A percentile compares a stretch with the other conserved stretches of the same genome.
These are phyloP conservation scores for Leccinum rimulosum DNA, from an alignment of 768 basidiomycete species.

Conservation along the genomic window DNA sequence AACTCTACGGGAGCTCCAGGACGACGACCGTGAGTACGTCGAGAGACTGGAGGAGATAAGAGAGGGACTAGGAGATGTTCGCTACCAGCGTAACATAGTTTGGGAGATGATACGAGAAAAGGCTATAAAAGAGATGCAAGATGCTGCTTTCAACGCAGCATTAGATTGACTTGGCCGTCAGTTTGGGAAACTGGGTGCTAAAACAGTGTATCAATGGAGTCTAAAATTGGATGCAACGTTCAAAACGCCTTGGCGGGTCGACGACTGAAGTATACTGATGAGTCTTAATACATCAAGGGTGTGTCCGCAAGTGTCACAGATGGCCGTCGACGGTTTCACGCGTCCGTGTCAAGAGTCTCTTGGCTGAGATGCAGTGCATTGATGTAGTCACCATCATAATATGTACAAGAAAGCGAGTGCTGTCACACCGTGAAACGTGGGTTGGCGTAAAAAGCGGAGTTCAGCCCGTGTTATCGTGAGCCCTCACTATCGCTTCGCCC, in stretches of 20 bases:
- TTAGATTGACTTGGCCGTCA: constrained; percentile 21
- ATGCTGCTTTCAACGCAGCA: constrained; percentile 45
- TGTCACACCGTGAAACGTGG: neutral
- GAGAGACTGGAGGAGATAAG: constrained; percentile 83
- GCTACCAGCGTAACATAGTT: constrained; percentile 65
- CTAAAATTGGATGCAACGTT: neutral
- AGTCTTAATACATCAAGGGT: neutral
- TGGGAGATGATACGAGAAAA: constrained; percentile 77
- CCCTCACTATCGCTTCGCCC: neutral
- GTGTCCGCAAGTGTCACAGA: neutral
- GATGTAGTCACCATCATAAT: neutral
- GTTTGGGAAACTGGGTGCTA: neutral
- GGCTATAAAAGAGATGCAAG: constrained; percentile 73
- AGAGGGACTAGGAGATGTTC: constrained; percentile 73
- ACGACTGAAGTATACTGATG: neutral
- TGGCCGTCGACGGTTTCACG: neutral
- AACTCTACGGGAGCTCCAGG: constrained; percentile 74
- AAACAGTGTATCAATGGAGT: constrained; percentile 1
- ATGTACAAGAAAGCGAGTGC: constrained; percentile 19
- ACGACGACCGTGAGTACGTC: constrained; percentile 84
- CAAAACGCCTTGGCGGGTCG: neutral
- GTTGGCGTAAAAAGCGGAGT: neutral
- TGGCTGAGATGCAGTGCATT: neutral
- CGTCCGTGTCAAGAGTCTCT: neutral
- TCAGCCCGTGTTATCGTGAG: neutral